phyloP scores from a whole-genome alignment of 2,329 filamentous ascomycete genomes.

The Diplodia sapinea region DNA sequence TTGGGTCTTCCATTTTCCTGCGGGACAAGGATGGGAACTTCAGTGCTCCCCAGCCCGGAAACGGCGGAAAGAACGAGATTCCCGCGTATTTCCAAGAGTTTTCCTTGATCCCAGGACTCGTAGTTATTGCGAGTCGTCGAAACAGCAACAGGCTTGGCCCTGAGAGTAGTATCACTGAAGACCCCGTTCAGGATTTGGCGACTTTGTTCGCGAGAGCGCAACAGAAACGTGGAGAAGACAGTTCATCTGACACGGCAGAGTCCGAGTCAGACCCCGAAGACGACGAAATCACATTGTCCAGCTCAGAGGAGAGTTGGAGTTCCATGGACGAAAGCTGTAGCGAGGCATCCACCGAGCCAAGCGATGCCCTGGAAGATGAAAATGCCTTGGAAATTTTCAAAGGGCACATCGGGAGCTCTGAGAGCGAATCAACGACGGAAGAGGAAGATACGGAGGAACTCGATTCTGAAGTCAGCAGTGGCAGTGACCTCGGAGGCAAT shows the following conservation, averaged over 20 bases:
- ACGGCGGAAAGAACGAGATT: neutral
- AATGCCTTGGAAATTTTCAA: neutral
- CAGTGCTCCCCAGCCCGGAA: neutral
- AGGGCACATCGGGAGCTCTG: neutral
- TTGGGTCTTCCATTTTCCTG: conserved; percentile 1
- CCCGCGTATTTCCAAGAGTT: conserved; percentile 11
- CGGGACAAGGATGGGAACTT: neutral
- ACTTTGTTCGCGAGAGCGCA: neutral
- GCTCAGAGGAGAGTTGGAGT: neutral
- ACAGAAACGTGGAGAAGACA: neutral
- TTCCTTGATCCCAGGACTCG: neutral
- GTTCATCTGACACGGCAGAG: neutral
- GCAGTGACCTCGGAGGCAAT: neutral
- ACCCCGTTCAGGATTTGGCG: neutral
- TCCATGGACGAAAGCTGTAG: conserved; percentile 16
- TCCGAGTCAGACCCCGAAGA: neutral
- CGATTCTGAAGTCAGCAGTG: neutral
- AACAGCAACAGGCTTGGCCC: neutral
- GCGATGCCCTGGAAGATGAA: conserved; percentile 1
- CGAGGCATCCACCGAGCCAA: neutral
- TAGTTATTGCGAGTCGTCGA: neutral
- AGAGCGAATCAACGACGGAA: neutral
- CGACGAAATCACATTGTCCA: neutral
- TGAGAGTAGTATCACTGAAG: neutral
- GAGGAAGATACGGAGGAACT: neutral